phyloP scores from a whole-genome alignment of 1,284 basidiomycete species.

The Chalciporus sp. region DNA sequence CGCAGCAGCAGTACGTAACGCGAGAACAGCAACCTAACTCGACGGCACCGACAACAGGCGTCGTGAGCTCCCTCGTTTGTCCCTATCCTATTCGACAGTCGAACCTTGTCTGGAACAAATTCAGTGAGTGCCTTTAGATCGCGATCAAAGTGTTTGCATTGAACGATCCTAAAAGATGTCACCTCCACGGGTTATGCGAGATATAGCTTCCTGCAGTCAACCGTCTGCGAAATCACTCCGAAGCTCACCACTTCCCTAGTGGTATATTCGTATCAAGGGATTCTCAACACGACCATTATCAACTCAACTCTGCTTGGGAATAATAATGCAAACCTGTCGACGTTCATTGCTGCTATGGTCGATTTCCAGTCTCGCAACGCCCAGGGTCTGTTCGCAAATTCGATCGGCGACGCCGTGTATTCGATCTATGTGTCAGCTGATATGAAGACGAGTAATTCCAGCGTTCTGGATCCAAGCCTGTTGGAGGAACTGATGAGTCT shows the following conservation, averaged over 20 bases:
- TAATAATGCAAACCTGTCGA: constrained; percentile 4
- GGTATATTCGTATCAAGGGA: neutral
- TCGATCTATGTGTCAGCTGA: constrained; percentile 2
- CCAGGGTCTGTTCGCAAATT: constrained; percentile 6
- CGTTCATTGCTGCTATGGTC: constrained; percentile 7
- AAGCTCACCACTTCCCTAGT: constrained; percentile 7
- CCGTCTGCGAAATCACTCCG: constrained; percentile 10
- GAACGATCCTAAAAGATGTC: neutral
- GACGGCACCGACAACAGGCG: neutral
- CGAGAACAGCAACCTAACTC: neutral
- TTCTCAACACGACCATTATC: neutral
- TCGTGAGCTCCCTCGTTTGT: constrained; percentile 13
- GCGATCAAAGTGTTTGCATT: neutral
- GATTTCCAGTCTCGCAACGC: constrained; percentile 3
- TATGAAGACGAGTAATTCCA: neutral
- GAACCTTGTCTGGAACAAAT: neutral
- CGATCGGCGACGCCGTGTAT: constrained; percentile 12
- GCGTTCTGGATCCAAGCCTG: neutral
- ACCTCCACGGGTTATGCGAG: constrained; percentile 4
- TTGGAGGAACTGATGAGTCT: constrained; percentile 6
- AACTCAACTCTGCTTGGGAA: neutral
- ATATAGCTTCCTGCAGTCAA: constrained; percentile 8
- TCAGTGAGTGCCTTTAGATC: neutral
- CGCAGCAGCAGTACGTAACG: constrained; percentile 5
- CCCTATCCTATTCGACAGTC: neutral